A percentile compares a stretch with the other conserved stretches of the same genome.
Conservation (phyloP, 2,329 filamentous ascomycete genomes). For the Cryphonectria nitschkei region DNA sequence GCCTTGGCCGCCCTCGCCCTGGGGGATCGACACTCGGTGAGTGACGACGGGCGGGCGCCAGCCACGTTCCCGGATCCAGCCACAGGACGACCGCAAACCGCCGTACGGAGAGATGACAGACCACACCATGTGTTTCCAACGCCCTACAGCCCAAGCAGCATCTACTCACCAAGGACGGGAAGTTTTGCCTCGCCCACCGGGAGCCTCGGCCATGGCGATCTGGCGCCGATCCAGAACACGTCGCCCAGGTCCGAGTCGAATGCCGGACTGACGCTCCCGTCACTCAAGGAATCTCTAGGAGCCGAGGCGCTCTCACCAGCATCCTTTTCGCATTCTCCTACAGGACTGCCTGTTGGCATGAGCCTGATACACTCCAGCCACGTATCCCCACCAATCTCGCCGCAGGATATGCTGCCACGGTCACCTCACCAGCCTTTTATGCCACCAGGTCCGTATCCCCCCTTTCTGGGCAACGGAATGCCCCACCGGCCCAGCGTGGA, state of each 20-base stretch:
- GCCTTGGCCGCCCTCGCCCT: constrained; percentile 36
- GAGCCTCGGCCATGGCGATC: constrained; percentile 31
- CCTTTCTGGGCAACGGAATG: constrained; percentile 35
- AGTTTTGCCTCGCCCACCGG: constrained; percentile 30
- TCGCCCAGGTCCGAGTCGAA: constrained; percentile 45
- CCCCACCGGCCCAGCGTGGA: constrained; percentile 45
- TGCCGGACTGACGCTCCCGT: constrained; percentile 43
- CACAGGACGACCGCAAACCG: constrained; percentile 18
- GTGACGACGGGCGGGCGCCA: constrained; percentile 32
- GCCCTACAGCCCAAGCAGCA: constrained; percentile 21
- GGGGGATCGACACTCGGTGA: constrained; percentile 26
- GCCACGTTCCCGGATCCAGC: constrained; percentile 31
- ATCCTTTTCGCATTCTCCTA: constrained; percentile 40
- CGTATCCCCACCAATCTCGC: constrained; percentile 54
- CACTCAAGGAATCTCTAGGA: constrained; percentile 43
- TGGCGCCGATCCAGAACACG: constrained; percentile 42
- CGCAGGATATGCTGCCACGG: constrained; percentile 51
- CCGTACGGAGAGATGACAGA: constrained; percentile 23
- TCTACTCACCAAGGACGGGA: constrained; percentile 24
- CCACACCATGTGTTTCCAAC: constrained; percentile 22
- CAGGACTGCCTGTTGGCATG: constrained; percentile 37
- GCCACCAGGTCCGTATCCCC: constrained; percentile 45
- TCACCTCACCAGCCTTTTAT: constrained; percentile 51
- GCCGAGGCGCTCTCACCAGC: constrained; percentile 23
- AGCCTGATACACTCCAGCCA: constrained; percentile 42